These are phyloP conservation scores for Zizania latifolia DNA, from an alignment of 176 grass and related monocot genomes.

Conservation along the genomic window DNA sequence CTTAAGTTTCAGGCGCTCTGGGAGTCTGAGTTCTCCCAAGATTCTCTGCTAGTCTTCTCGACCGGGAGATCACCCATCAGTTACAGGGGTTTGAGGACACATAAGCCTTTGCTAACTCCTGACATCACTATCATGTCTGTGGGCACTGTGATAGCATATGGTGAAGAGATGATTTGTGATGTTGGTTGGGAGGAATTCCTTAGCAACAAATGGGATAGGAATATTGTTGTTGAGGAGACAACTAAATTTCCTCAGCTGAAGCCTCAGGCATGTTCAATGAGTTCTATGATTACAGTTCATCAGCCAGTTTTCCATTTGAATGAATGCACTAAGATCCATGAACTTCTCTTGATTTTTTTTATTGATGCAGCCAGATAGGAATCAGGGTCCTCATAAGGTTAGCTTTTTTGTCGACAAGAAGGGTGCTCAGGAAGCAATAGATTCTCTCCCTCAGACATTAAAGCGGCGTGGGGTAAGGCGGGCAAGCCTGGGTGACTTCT, in stretches of 20 bases:
- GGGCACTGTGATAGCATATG: constrained; percentile 84
- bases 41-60: constrained; percentile 80
- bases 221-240: constrained; percentile 71
- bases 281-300: neutral
- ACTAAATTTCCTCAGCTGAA: constrained; percentile 60
- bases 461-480: constrained; percentile 46
- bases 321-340: constrained; percentile 4
- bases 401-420: constrained; percentile 70
- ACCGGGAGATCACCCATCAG: constrained; percentile 71
- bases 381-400: constrained; percentile 79
- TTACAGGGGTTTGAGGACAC: constrained; percentile 66
- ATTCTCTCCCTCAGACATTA: constrained; percentile 52
- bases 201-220: constrained; percentile 70
- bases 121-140: constrained; percentile 97
- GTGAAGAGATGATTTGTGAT: constrained; percentile 81
- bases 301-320: neutral
- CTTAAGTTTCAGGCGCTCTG: constrained; percentile 76
- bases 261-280: constrained; percentile 46
- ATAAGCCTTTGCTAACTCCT: constrained; percentile 75
- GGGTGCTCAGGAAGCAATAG: constrained; percentile 58
- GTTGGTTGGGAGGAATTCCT: constrained; percentile 62
- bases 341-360: neutral
- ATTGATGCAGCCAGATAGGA: constrained; percentile 57
- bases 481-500: neutral
- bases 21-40: constrained; percentile 58